phyloP scores from a whole-genome alignment of 1,284 basidiomycete species.

The Fomitiporia mediterranea region DNA sequence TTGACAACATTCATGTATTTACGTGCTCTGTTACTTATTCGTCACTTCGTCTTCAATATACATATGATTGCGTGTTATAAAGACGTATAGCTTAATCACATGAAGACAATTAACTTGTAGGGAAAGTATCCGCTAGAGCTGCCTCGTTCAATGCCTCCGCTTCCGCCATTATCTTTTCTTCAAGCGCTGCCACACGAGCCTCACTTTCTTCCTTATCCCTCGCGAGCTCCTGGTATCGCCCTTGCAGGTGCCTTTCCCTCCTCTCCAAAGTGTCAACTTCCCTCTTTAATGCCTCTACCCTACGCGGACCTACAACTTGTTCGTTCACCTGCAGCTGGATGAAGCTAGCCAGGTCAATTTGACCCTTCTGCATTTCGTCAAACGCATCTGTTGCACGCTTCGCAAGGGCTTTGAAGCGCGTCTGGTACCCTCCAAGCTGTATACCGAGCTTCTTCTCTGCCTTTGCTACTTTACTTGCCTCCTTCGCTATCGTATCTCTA shows the following conservation, averaged over 20 bases:
- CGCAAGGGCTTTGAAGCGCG: constrained; percentile 66
- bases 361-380: constrained; percentile 60
- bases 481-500: constrained; percentile 76
- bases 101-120: no score
- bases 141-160: constrained; percentile 80
- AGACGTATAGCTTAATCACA: no score
- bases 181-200: constrained; percentile 55
- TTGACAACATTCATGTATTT: no score
- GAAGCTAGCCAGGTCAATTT: constrained; percentile 79
- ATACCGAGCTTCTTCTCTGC: constrained; percentile 89
- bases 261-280: constrained; percentile 79
- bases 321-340: constrained; percentile 68
- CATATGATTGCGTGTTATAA: no score
- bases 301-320: constrained; percentile 64
- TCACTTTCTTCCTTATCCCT: constrained; percentile 64
- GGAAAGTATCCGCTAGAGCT: constrained; percentile 55
- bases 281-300: constrained; percentile 71
- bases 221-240: constrained; percentile 78
- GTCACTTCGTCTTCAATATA: no score
- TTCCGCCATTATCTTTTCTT: constrained; percentile 75
- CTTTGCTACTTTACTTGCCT: constrained; percentile 80
- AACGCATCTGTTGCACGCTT: constrained; percentile 67
- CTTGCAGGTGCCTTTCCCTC: constrained; percentile 74
- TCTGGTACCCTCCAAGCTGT: constrained; percentile 87
- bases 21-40: no score